Percentiles rank a stretch among this genome's conserved stretches.
phyloP scores from a whole-genome alignment of 2,329 filamentous ascomycete genomes.

The Echinosphaeria canescens region DNA sequence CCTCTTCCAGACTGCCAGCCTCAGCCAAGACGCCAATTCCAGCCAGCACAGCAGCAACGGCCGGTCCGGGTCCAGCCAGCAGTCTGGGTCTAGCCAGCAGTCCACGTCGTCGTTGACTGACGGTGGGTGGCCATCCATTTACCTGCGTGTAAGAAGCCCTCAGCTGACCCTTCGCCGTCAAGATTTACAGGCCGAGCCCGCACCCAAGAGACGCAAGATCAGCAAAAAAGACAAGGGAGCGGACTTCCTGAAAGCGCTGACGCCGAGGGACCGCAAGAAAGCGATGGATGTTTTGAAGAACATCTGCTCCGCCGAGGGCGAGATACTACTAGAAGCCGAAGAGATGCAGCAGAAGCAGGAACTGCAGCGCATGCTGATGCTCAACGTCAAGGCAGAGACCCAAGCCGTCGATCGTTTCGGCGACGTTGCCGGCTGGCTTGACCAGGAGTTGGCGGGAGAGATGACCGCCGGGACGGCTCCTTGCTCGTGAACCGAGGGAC shows the following conservation, averaged over 20 bases:
- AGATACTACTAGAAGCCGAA: slow-evolving; percentile 7
- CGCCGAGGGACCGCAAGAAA: slow-evolving; percentile 30
- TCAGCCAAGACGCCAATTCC: slow-evolving; percentile 1
- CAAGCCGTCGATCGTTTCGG: slow-evolving; percentile 41
- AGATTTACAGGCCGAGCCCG: slow-evolving; percentile 1
- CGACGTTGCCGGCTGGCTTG: slow-evolving; percentile 25
- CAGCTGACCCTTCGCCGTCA: neutral
- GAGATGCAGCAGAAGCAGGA: slow-evolving; percentile 24
- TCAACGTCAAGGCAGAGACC: slow-evolving; percentile 59
- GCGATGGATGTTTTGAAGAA: slow-evolving; percentile 29
- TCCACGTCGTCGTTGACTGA: neutral
- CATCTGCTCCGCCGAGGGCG: slow-evolving; percentile 7
- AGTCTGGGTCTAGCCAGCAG: neutral
- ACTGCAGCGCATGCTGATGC: slow-evolving; percentile 50
- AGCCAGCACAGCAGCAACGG: neutral
- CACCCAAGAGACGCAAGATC: slow-evolving; percentile 6
- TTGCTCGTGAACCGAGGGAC: too few species aligned
- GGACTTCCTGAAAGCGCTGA: too few species aligned
- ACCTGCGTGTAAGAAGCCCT: neutral
- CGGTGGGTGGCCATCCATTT: neutral
- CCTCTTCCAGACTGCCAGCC: neutral
- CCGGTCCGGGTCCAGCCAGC: neutral
- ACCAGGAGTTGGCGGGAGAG: too few species aligned
- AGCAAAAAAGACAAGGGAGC: too few species aligned
- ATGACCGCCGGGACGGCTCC: too few species aligned